These are phyloP conservation scores for Claviceps pazoutovae DNA, from an alignment of 2,329 filamentous ascomycete species.

Conservation along the genomic window DNA sequence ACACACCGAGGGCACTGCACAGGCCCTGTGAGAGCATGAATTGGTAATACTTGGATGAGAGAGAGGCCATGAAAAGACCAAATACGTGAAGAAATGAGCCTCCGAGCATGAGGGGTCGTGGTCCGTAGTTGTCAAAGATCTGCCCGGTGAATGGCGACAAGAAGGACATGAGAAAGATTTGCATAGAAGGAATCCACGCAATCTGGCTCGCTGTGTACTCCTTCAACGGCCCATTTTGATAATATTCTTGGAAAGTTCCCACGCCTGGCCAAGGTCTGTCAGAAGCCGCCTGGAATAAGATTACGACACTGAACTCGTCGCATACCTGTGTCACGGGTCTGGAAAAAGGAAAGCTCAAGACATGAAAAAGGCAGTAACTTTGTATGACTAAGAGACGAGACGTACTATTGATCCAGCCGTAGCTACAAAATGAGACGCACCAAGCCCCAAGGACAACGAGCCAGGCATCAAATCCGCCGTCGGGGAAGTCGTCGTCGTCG, in stretches of 20 bases:
- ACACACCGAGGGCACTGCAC: conserved; percentile 22
- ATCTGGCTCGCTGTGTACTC: conserved; percentile 38
- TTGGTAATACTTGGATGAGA: conserved; percentile 5
- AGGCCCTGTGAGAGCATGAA: conserved; percentile 22
- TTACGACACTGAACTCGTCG: too few relatives aligned
- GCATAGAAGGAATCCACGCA: conserved; percentile 48
- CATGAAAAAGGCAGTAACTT: background rate
- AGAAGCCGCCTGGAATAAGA: background rate
- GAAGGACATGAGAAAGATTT: conserved; percentile 16
- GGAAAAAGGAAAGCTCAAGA: background rate
- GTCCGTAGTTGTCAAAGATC: conserved; percentile 49
- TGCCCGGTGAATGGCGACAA: conserved; percentile 2
- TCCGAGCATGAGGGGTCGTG: conserved; percentile 36
- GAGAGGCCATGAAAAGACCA: conserved; percentile 23
- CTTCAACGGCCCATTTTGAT: conserved; percentile 32
- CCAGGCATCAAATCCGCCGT: conserved; percentile 19
- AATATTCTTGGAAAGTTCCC: conserved; percentile 46
- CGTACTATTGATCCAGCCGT: conserved; percentile 16
- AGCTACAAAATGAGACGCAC: conserved; percentile 22
- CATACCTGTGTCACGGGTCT: too few relatives aligned
- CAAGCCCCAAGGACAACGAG: conserved; percentile 20
- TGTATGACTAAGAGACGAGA: background rate
- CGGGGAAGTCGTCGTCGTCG: conserved; percentile 7
- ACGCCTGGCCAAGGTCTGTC: conserved; percentile 14
- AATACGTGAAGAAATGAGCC: conserved; percentile 45